These are phyloP conservation scores for Acacia confusa DNA, from an alignment of 306 rosid genomes.

Conservation along the genomic window DNA sequence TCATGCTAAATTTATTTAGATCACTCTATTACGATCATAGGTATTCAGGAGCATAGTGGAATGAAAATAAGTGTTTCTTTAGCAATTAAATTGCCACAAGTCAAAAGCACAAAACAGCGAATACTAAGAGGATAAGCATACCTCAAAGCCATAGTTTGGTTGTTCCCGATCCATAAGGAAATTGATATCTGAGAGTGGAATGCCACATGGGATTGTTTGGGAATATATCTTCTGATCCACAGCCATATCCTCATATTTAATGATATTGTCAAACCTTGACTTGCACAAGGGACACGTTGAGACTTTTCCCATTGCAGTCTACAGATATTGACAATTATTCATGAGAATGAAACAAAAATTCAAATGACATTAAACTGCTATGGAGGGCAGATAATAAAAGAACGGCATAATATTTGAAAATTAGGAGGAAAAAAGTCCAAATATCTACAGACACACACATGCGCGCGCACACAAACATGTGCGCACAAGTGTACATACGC, in stretches of 20 bases:
- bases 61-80: background rate
- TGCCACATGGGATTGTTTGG: conserved; percentile 75
- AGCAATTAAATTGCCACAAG: background rate
- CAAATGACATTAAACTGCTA: conserved; percentile 19
- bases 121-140: conserved; percentile 36
- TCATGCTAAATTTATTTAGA: conserved; percentile 6
- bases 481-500: too few species aligned
- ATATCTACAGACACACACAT: too few species aligned
- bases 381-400: conserved; percentile 4
- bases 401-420: background rate
- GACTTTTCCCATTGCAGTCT: conserved; percentile 59
- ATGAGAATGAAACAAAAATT: conserved; percentile 36
- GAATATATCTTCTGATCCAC: conserved; percentile 80
- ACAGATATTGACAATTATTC: conserved; percentile 29
- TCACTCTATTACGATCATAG: background rate
- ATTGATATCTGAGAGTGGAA: conserved; percentile 46
- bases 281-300: conserved; percentile 93
- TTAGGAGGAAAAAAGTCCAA: background rate
- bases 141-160: conserved; percentile 54
- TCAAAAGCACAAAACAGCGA: background rate
- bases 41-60: conserved; percentile 6
- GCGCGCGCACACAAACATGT: too few species aligned
- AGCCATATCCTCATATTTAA: conserved; percentile 69
- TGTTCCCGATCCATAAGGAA: conserved; percentile 40
- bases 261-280: conserved; percentile 57